Base-by-base conservation (phyloP, 2,329 filamentous ascomycete species). In the Cladosporium phlei region DNA sequence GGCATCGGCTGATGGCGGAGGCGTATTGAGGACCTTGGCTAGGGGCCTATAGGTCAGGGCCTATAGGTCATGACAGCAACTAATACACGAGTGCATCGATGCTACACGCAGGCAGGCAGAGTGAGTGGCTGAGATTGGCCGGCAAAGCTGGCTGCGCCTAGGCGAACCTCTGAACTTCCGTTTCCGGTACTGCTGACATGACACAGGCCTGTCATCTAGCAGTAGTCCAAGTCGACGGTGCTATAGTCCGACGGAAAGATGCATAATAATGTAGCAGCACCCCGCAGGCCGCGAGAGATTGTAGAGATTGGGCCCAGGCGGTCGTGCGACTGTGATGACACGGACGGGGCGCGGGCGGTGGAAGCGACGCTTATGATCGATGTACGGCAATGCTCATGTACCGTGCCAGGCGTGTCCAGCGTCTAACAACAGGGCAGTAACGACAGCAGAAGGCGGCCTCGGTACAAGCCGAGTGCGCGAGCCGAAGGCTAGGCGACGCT, bases 271-370 rank as follows among this genome's bases (percentile, higher is more conserved):
- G 37, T 29, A 19, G 42, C 20, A 28, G 14, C 12, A 37, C 42
- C 42, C 42, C 42, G 42, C 42, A 45, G 34, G 19, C 29, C 20
- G 29, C 39, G 28, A 43, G 25, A 25, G 25, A 39, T 37, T 29
- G 42, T 14, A 43, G 25, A 25, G 25, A 39, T 37, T 29, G 42
- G 17, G 24, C 22, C 32, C 32, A 45, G 30, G 8, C 30, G 17
- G 49, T 50, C 47, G 56, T 58, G 49, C 48, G 49, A 58, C 55
- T 12, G 50, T 54, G 52, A 54, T 47, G 46, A 58, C 55, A 9
- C 49, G 53, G 52, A 54, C 46, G 46, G 33, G 20, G 30, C 35
- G 35, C 46, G 27, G 46, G 43, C 34, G 45, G 25, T 21, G n/a
- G 28, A 45, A 35, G 32, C 42, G 25, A 30, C 3, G 25, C 38